Evolutionary conservation across 805 yeast species (phyloP), one percentile per base, ranked within the genome.

Genomic region (Yamadazyma olivae): DNA sequence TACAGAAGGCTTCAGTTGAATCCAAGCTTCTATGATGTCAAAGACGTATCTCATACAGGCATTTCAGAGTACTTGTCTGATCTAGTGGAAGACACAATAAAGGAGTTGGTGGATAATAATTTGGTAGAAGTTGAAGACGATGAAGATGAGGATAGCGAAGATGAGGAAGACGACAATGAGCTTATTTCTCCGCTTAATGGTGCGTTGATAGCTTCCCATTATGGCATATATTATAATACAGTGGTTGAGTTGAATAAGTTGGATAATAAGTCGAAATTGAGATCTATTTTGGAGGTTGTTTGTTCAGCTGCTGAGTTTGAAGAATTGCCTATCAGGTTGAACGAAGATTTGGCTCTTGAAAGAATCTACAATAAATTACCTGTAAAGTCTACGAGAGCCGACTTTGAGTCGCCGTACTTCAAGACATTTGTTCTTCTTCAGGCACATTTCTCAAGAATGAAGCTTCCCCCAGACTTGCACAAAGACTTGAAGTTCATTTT

Each of bases 21-120:
- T 55, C 97, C 99, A 3, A 79, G 93, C 40, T 93, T 75, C 54
- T 93, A 93, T 53, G 96, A 89, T n/a, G 74, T 87, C 6, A 67
- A 66, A 27, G 85, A 81, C 41, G 66, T 71, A 3, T 63, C 84
- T 1, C 77, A 77, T 29, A 58, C 72, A 20, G 95, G 95, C 0
- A 56, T 91, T 5, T 87, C 95, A 1, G 90, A 83, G 36, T 87
- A 71, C 56, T 61, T 93, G 27, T 89, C 97, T 0, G 96, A 89
- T 31, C 53, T 88, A 9, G 83, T 91, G 9, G 98, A 93, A 52
- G 64, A 61, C 5, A 69, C 86, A 0, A 51, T 91, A 43, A 70
- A 69, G 21, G 95, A 86, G 15, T 64, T 93, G 29, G 57, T 53
- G 3, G 76, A 76, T 1, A 74, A 79, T 1, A 77, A 77, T 21